Conservation (phyloP, 2,329 filamentous ascomycete genomes). For the Fusarium torreyae region DNA sequence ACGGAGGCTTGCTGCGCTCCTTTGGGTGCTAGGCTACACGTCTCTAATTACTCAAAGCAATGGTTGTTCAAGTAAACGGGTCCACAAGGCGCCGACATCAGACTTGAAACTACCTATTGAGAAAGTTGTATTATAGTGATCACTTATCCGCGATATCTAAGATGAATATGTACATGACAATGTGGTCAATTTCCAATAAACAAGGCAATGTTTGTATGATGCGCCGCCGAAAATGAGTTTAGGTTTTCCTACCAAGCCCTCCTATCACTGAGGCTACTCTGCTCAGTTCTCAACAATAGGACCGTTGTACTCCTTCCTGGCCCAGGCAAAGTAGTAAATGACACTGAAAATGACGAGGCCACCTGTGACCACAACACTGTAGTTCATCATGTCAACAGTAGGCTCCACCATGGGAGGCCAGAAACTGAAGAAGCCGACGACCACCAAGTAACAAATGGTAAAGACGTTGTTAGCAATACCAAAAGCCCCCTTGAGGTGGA, state of each 20-base stretch:
- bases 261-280: fast-evolving
- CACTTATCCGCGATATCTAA: not conserved
- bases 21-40: too few relatives aligned
- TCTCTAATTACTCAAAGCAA: too few relatives aligned
- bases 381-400: conserved; percentile 62
- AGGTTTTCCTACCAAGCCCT: not conserved
- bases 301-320: conserved; percentile 61
- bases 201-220: not conserved
- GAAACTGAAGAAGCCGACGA: conserved; percentile 71
- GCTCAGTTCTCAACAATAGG: conserved; percentile 55
- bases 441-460: conserved; percentile 66
- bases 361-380: conserved; percentile 61
- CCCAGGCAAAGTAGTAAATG: conserved; percentile 62
- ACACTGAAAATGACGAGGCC: conserved; percentile 61
- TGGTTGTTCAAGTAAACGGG: too few relatives aligned
- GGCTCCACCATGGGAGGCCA: conserved; percentile 59
- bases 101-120: not conserved
- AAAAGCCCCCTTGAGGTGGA: conserved; percentile 65
- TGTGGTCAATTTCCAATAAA: not conserved
- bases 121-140: not conserved
- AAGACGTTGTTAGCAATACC: conserved; percentile 70
- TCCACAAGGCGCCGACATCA: too few relatives aligned
- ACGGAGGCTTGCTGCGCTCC: too few relatives aligned
- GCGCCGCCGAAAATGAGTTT: not conserved
- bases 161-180: not conserved